Evolutionary conservation across 164 flowering plant species (phyloP).

Genomic region (Berberis thunbergii): DNA sequence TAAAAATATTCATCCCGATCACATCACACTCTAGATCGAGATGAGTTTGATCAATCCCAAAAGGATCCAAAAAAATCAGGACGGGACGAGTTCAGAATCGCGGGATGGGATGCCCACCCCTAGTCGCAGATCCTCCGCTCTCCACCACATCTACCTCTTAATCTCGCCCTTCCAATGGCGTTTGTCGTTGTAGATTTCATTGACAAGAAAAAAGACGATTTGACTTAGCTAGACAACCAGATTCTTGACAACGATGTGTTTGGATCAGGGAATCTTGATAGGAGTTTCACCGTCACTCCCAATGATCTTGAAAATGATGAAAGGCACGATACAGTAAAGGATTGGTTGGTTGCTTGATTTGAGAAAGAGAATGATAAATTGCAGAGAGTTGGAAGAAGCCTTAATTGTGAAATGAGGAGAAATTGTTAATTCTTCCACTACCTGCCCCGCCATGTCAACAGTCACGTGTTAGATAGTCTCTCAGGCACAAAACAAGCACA

Average conservation of each 20-base stretch:
- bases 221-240: constrained; percentile 53
- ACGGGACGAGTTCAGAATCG: too few relatives aligned
- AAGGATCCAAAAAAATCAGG: too few relatives aligned
- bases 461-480: too few relatives aligned
- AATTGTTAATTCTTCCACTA: too few relatives aligned
- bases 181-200: constrained; percentile 81
- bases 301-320: constrained; percentile 14
- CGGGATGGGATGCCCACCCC: not conserved
- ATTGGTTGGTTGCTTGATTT: constrained; percentile 40
- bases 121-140: constrained; percentile 1
- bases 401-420: too few relatives aligned
- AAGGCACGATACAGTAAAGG: constrained; percentile 25
- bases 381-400: too few relatives aligned
- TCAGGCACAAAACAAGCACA: too few relatives aligned
- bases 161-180: constrained; percentile 34
- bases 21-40: too few relatives aligned
- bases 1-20: too few relatives aligned
- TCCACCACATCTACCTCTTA: constrained; percentile 14
- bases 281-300: constrained; percentile 7
- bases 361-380: constrained; percentile 48
- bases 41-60: too few relatives aligned
- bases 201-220: constrained; percentile 35
- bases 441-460: too few relatives aligned
- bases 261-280: constrained; percentile 54
- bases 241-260: constrained; percentile 57